Percentiles rank a stretch among this genome's conserved stretches.
Conservation (phyloP, 345 rosid genomes). For the Murraya paniculata region DNA sequence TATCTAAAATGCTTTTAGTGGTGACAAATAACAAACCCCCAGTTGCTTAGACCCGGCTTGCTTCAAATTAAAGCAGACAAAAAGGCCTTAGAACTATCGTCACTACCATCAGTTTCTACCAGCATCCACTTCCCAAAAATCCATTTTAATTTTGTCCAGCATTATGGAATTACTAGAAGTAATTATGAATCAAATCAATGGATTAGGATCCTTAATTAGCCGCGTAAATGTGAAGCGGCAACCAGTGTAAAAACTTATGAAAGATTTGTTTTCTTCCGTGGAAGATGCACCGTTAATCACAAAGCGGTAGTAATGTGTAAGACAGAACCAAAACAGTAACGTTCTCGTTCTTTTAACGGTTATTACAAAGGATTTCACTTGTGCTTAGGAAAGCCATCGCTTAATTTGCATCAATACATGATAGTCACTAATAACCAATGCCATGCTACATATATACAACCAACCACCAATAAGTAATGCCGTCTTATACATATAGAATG, state of each 20-base stretch:
- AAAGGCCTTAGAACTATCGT: background rate
- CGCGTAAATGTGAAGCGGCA: background rate
- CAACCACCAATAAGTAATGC: too few relatives aligned
- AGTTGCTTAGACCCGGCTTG: background rate
- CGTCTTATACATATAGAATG: too few relatives aligned
- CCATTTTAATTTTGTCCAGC: background rate
- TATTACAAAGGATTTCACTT: conserved; percentile 8
- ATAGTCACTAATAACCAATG: too few relatives aligned
- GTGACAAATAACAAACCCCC: background rate
- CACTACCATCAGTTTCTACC: background rate
- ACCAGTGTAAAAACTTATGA: background rate
- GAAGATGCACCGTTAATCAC: conserved; percentile 5
- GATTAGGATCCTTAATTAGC: background rate
- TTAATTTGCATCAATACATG: too few relatives aligned
- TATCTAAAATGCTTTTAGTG: background rate
- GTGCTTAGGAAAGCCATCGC: background rate
- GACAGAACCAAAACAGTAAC: background rate
- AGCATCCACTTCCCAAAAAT: background rate
- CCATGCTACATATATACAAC: too few relatives aligned
- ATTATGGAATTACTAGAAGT: background rate
- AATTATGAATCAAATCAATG: background rate
- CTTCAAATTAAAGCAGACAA: background rate
- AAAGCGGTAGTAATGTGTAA: background rate
- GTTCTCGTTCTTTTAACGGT: background rate
- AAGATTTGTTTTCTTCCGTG: background rate